Base-by-base conservation (phyloP, 179 eudicot genomes). In the Nepenthes alata region DNA sequence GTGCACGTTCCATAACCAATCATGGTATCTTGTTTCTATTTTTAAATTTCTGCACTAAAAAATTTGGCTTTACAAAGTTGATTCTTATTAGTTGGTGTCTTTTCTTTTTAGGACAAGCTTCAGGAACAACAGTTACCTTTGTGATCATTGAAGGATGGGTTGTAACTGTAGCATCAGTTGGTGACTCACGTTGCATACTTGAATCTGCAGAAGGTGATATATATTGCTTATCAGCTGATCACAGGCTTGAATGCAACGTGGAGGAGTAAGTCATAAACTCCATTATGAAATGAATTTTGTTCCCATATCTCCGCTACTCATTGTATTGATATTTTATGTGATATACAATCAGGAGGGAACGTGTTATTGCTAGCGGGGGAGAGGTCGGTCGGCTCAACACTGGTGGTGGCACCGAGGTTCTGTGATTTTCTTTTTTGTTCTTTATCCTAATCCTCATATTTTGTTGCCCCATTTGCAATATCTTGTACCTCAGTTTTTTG, bases 341-440 rank as follows among this genome's bases (percentile, higher is more conserved):
- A 48, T 50, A 47, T 54, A n/a, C 55, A 14, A 72, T 63, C 80
- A 91, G 96, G 95, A 80, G 89, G 70, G 88, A 80, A 56, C 89
- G 98, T 59, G 86, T 91, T 61, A 89, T 86, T 13, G 81, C 98
- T 49, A 80, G 96, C 72, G 98, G 98, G 38, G 98, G 96, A 35
- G 98, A 91, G 82, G 96, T 91, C 73, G 98, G 98, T 47, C 91
- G 98, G 69, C 93, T 91, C 58, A 91, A 91, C 74, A 82, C 96
- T 47, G 95, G 96, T 66, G 91, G 93, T 63, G 98, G 98, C 37
- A 86, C 96, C 2, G 88, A 91, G 95, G 98, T 91, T 74, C 25
- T 25, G 11, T 0, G 2, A 14, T 16, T 34, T 53, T 2, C 50
- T 36, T 59, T 37, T 47, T 37, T 58, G 55, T 55, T 16, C 44